Percentiles rank a stretch among this genome's conserved stretches.
Evolutionary conservation across 306 rosid species (phyloP).

Genomic region (Urtica urens): DNA sequence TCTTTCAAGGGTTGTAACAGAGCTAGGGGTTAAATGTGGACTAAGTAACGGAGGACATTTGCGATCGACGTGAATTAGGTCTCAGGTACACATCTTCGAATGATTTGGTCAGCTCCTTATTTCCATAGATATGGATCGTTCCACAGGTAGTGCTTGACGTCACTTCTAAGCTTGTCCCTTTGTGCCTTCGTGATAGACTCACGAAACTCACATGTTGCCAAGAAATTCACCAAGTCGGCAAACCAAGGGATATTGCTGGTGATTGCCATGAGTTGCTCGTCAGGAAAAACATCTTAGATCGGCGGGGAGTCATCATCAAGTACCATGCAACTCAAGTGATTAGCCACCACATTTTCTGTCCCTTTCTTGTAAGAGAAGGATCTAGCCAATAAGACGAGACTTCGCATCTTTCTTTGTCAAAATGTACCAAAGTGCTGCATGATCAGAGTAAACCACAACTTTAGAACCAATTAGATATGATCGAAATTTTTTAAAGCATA

Average conservation of each 20-base stretch:
- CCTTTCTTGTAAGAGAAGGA: background rate
- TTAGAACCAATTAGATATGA: background rate
- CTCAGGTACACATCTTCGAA: too few relatives aligned
- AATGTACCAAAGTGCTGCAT: background rate
- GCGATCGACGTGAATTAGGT: too few relatives aligned
- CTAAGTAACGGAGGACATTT: too few relatives aligned
- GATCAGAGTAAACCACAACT: background rate
- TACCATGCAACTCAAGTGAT: background rate
- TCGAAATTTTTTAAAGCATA: background rate
- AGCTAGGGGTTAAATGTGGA: too few relatives aligned
- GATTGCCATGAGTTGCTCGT: background rate
- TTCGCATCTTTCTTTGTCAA: background rate
- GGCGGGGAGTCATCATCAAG: background rate
- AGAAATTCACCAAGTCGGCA: background rate
- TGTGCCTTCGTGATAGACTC: too few relatives aligned
- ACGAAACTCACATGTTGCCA: too few relatives aligned
- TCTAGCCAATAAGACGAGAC: background rate
- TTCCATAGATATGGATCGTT: too few relatives aligned
- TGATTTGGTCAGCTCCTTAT: too few relatives aligned
- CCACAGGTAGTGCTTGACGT: too few relatives aligned
- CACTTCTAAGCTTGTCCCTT: too few relatives aligned
- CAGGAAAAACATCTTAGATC: background rate
- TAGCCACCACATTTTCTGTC: background rate
- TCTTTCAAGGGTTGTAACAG: too few relatives aligned
- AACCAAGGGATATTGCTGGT: background rate